Percentiles rank a stretch among this genome's conserved stretches.
Conservation (phyloP, 148 eudicot genomes). For the Bassia scoparia region DNA sequence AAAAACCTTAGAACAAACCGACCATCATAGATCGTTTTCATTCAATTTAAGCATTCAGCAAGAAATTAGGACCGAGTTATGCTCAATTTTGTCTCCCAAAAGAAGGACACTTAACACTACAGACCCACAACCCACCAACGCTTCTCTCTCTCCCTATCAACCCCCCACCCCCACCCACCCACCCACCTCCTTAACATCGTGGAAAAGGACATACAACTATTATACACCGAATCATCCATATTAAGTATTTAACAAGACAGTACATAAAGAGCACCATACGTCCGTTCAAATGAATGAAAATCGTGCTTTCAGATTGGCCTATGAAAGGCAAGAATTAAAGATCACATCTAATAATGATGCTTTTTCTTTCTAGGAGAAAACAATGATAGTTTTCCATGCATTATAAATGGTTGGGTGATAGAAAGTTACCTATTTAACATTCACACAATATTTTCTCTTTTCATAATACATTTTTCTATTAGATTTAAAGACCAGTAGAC, state of each 20-base stretch:
- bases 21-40: slow-evolving; percentile 11
- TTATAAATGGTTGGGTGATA: neutral
- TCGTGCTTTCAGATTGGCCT: neutral
- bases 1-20: slow-evolving; percentile 22
- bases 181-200: too few species aligned
- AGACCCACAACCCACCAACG: neutral
- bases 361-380: neutral
- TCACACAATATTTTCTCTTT: neutral
- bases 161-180: too few species aligned
- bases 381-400: neutral
- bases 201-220: slow-evolving; percentile 30
- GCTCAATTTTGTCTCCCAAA: slow-evolving; percentile 8
- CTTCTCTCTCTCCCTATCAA: too few species aligned
- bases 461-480: too few species aligned
- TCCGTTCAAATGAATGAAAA: slow-evolving; percentile 7
- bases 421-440: neutral
- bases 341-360: neutral
- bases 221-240: neutral
- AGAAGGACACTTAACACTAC: slow-evolving; percentile 11
- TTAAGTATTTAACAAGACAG: neutral
- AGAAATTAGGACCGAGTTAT: slow-evolving; percentile 7
- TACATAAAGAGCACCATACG: slow-evolving; percentile 15
- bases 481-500: too few species aligned
- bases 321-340: neutral
- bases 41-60: slow-evolving; percentile 24